Base-by-base conservation (phyloP, 345 rosid species). In the Citrus sp. region DNA sequence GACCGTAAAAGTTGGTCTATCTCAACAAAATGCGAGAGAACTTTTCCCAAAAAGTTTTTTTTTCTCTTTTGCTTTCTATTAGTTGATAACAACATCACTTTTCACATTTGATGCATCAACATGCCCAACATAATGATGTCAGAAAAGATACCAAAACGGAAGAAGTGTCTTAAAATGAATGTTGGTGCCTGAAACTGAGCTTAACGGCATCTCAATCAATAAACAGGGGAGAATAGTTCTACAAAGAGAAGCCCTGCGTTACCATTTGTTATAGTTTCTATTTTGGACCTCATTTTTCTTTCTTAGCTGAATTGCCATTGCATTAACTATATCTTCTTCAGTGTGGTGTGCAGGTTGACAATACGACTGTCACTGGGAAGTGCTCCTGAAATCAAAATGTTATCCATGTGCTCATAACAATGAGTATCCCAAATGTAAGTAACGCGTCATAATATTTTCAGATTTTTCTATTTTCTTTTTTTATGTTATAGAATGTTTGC, bases 361-460 rank as follows among this genome's bases (percentile, higher is more conserved):
- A 82, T 82, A 92, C 86, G 54, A 81, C 83, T 78, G 87, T 92
- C 70, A 56, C 82, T 55, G 99, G 97, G 80, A 84, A 80, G 82
- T 64, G 77, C 86, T 88, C 76, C 83, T 67, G 38, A 74, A 83
- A 81, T 79, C 87, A 65, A 85, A 87, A 73, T 86, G 38, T 14
- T 94, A 91, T 81, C 95, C 91, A 28, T 94, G 71, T 79, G 88
- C 90, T 69, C 86, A 32, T 35, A 35, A 35, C 37, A 35, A 35
- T 35, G 37, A 35, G 37, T 35, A 80, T 89, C 73, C 99, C 37
- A 94, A 96, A 84, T 82, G 98, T 96, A 90, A 89, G 91, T 28
- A 49, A 24, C 73, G 62, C 70, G 54, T 30, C 69, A 46, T 46
- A 49, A 42, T 21, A 69, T 59, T 58, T 65, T 62, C n/a, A 21